A percentile compares a stretch with the other conserved stretches of the same genome.
These are phyloP conservation scores for Xylariaceae sp. DNA, from an alignment of 2,329 filamentous ascomycete species.

Conservation along the genomic window DNA sequence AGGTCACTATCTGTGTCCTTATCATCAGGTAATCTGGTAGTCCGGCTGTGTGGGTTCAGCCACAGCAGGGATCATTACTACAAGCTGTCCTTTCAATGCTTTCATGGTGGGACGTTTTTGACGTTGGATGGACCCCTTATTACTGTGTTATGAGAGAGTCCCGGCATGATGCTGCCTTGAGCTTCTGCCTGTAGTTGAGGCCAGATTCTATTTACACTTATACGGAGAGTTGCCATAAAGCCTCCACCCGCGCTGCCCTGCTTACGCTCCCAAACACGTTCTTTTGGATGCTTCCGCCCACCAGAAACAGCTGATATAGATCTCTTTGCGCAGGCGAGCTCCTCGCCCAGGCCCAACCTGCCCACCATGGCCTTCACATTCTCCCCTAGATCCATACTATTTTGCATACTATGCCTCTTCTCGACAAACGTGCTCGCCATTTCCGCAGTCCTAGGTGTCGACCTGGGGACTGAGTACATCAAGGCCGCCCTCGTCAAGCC, in stretches of 20 bases:
- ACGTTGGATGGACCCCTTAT: too few relatives aligned
- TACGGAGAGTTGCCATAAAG: not conserved
- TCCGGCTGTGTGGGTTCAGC: conserved; percentile 11
- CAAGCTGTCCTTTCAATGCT: conserved; percentile 20
- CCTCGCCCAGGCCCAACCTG: conserved; percentile 18
- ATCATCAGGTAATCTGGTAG: too few relatives aligned
- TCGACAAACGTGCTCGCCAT: conserved; percentile 43
- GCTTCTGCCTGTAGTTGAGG: conserved; percentile 13
- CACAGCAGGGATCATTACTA: conserved; percentile 13
- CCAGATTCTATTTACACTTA: conserved; percentile 8
- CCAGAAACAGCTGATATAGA: conserved; percentile 8
- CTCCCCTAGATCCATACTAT: conserved; percentile 29
- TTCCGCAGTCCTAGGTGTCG: conserved; percentile 80
- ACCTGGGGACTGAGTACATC: conserved; percentile 93
- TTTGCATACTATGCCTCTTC: conserved; percentile 34
- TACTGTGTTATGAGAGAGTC: conserved; percentile 14
- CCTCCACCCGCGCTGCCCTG: not conserved
- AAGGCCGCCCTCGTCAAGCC: conserved; percentile 95
- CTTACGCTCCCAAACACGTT: not conserved
- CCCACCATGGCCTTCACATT: conserved; percentile 31
- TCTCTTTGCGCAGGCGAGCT: conserved; percentile 18
- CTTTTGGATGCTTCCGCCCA: conserved; percentile 1
- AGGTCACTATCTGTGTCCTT: conserved; percentile 20
- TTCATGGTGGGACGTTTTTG: conserved; percentile 16
- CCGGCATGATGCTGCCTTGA: conserved; percentile 7